These are phyloP conservation scores for Pyrus hybrid DNA, from an alignment of 331 rosid genomes.

Conservation along the genomic window DNA sequence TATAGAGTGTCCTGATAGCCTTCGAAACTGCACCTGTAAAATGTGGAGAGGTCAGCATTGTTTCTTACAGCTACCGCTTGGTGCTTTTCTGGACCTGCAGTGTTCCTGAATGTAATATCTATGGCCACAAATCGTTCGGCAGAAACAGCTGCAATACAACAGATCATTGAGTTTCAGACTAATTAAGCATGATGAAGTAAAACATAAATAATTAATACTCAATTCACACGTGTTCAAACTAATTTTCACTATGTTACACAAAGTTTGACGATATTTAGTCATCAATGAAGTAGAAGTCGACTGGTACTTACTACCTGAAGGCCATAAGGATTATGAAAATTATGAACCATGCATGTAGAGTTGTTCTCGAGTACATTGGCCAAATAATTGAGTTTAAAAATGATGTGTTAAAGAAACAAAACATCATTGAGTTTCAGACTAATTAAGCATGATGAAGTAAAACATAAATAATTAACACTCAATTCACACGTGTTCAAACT, in stretches of 20 bases:
- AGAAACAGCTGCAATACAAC: constrained; percentile 41
- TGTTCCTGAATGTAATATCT: constrained; percentile 68
- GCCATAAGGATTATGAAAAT: too few species aligned
- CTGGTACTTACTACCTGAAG: too few species aligned
- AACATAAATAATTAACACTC: not conserved
- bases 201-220: not conserved
- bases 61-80: constrained; percentile 77
- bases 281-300: too few species aligned
- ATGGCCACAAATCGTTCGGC: constrained; percentile 62
- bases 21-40: constrained; percentile 70
- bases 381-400: too few species aligned
- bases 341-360: too few species aligned
- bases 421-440: not conserved
- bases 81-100: constrained; percentile 67
- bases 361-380: too few species aligned
- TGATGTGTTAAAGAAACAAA: too few species aligned
- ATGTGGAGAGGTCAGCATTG: constrained; percentile 71
- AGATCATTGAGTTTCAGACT: not conserved
- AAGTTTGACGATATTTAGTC: too few species aligned
- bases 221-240: not conserved
- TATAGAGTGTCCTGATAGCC: constrained; percentile 85
- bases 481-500: not conserved
- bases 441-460: not conserved
- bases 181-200: not conserved
- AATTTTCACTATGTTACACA: not conserved